phyloP scores from a whole-genome alignment of 768 basidiomycete species.

The Boletus subcaerulescens region DNA sequence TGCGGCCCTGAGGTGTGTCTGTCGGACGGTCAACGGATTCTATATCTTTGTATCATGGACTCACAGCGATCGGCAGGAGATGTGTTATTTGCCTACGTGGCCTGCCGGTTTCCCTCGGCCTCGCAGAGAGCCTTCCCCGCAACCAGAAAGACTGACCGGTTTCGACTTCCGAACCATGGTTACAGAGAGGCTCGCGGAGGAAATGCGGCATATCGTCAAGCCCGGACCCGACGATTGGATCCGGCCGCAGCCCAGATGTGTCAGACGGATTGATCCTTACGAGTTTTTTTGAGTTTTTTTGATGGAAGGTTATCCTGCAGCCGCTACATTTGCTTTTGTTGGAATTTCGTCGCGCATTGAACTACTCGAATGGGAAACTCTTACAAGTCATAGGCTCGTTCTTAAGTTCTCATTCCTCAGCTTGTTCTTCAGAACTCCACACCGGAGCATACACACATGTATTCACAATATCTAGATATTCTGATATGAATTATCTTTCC shows the following conservation, averaged over 20 bases:
- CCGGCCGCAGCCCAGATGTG: constrained; percentile 22
- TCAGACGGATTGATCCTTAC: constrained; percentile 11
- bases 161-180: background rate
- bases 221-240: constrained; percentile 14
- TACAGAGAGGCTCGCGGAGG: background rate
- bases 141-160: background rate
- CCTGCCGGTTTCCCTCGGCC: constrained; percentile 10
- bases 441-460: too few relatives aligned
- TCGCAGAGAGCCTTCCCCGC: background rate
- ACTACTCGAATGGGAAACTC: too few relatives aligned
- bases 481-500: too few relatives aligned
- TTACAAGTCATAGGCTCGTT: too few relatives aligned
- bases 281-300: too few relatives aligned
- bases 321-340: too few relatives aligned
- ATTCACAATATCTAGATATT: too few relatives aligned
- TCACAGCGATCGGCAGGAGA: constrained; percentile 13
- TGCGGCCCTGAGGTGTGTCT: constrained; percentile 45
- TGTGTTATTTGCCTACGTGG: constrained; percentile 29
- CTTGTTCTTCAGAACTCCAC: too few relatives aligned
- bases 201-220: background rate
- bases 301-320: too few relatives aligned
- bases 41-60: too few relatives aligned
- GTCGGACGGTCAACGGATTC: background rate
- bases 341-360: too few relatives aligned
- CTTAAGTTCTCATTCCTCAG: too few relatives aligned